Evolutionary conservation across 2,329 filamentous ascomycete species (phyloP), one percentile per base, ranked within the genome.

Genomic region (Colletotrichum tabaci): DNA sequence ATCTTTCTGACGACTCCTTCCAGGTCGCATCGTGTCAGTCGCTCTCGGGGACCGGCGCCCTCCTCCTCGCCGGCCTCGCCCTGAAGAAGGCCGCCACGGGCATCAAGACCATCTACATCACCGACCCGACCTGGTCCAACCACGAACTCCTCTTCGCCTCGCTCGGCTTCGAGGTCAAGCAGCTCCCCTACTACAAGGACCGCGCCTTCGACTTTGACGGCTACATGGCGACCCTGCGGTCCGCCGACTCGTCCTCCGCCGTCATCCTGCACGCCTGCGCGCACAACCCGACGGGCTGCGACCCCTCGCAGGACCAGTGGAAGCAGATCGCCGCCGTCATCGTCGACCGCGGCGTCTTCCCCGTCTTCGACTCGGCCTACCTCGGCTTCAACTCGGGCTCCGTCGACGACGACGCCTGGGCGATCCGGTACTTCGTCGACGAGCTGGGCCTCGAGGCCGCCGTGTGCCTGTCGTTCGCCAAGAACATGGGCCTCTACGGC

Each of bases 401-500:
- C 61, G 66, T 78, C 7, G 79, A 78, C 61, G 67, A 77, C 30
- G 80, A 82, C 65, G 79, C 77, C 4, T 82, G 78, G 76, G 74
- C 79, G 5, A 76, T 82, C 26, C 76, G 79, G 1, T 74, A 80
- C 66, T 82, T 82, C 15, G 74, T 80, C 18, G 77, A 80, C 16
- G 78, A 79, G 35, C 74, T 82, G 9, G 76, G 76, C 1, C 76
- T 85, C 67, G 88, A 91, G 78, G 83, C 88, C 5, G 86, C 87
- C 62, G 81, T 91, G 3, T 88, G 87, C 60, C 84, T 90, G 77
- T 91, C 89, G 0, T 91, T 91, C 75, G 88, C 89, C 2, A 91
- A 91, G 81, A 89, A 86, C 78, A 89, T 90, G 78, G 83, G 83
- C 1, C 73, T 84, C 0, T 84, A 84, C 65, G 83, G 82, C 68